These are phyloP conservation scores for Kurtzmaniella quercitrusa DNA, from an alignment of 1,139 yeast genomes.

Conservation along the genomic window DNA sequence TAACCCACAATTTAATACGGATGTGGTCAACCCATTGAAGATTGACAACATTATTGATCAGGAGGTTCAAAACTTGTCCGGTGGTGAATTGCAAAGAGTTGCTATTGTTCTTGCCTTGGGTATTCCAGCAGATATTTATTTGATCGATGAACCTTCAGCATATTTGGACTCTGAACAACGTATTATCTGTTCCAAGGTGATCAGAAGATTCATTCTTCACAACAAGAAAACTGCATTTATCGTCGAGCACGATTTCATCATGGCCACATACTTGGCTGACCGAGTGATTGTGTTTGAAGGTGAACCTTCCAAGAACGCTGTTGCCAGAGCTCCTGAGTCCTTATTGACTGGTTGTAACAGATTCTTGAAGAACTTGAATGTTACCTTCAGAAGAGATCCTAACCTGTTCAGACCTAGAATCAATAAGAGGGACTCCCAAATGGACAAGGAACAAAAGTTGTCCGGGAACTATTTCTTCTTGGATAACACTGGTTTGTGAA, in stretches of 20 bases:
- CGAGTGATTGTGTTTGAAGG: conserved; percentile 98
- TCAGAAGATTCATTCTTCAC: conserved; percentile 92
- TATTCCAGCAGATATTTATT: conserved; percentile 89
- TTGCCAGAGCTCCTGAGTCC: conserved; percentile 85
- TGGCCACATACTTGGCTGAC: conserved; percentile 99
- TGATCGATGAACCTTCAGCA: conserved; percentile 98
- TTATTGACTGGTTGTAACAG: conserved; percentile 94
- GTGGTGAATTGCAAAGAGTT: conserved; percentile 99
- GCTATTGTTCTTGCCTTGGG: conserved; percentile 95
- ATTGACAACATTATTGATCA: conserved; percentile 94
- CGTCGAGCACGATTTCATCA: conserved; percentile 99
- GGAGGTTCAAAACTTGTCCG: conserved; percentile 95
- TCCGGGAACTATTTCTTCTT: conserved; percentile 93
- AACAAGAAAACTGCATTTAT: conserved; percentile 96
- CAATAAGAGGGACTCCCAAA: conserved; percentile 93
- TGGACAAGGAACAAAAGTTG: conserved; percentile 95
- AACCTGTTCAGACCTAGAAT: conserved; percentile 97
- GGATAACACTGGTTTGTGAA: conserved; percentile 49
- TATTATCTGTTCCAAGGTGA: conserved; percentile 96
- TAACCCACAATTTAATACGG: conserved; percentile 97
- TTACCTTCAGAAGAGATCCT: conserved; percentile 98
- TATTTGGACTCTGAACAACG: conserved; percentile 99
- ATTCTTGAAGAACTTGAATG: conserved; percentile 94
- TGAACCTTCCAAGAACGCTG: conserved; percentile 76
- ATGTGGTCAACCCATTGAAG: conserved; percentile 90